Evolutionary conservation across 1,284 basidiomycete genomes (phyloP), one percentile per base, ranked within the genome.

Genomic region (Phlebopus sp.): DNA sequence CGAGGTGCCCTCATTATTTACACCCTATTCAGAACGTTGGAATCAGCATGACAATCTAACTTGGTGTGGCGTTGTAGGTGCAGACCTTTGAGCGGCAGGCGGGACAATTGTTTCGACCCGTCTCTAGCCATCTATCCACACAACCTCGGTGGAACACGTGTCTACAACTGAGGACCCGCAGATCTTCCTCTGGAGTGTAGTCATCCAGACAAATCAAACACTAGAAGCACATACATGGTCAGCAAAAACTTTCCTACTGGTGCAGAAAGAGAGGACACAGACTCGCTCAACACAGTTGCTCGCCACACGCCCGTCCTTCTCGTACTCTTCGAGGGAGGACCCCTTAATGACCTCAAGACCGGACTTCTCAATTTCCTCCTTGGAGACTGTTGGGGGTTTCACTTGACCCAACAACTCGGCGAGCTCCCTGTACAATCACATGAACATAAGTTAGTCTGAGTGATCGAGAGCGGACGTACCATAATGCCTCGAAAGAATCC

Each of bases 91-190:
- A 76, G 35, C 88, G 81, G 68, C 90, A 95, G n/a, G 90, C 89
- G 14, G 92, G 92, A 62, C 92, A 96, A 52, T 90, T 90, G 63
- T 96, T 95, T 46, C 83, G 77, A 4, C 92, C 91, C 11, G 79
- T 82, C 66, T 86, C 80, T 35, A 96, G 71, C 92, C 92, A 95
- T 52, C 75, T 80, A 67, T 96, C 92, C 7, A 96, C 90, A 57
- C 92, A 96, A 10, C 69, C 72, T 58, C 82, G 82, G 62, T 96
- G 92, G 76, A 92, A 95, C 8, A 81, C 84, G 68, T 96, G 92
- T 56, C 82, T 78, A 69, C 92, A 95, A 6, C 71, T 71, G 70
- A 96, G 77, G 37, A 95, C 70, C 17, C 92, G 81, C 44, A 92
- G 71, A 29, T 90, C 82, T 38, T 91, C 87, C 34, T 87, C 83